Conservation (phyloP, 2,329 filamentous ascomycete genomes). For the Cercospora citrullina region DNA sequence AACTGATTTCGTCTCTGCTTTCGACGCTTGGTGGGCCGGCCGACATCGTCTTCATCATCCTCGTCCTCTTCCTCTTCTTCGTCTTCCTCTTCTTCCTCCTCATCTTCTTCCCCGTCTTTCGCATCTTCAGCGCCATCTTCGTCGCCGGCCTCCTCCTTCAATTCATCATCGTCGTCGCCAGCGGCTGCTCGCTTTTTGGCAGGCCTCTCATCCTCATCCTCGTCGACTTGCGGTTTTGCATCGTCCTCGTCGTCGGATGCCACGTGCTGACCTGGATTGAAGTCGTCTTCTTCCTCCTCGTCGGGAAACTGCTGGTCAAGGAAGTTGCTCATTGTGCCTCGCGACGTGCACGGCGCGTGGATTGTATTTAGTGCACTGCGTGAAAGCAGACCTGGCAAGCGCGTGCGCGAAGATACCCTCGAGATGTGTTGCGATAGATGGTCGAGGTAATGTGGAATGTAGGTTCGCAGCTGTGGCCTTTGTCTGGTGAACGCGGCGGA, state of each 20-base stretch:
- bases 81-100: constrained; percentile 58
- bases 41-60: constrained; percentile 34
- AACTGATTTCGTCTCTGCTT: constrained; percentile 77
- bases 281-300: constrained; percentile 78
- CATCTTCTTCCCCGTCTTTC: constrained; percentile 59
- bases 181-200: constrained; percentile 29
- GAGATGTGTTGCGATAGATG: neutral
- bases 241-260: constrained; percentile 68
- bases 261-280: constrained; percentile 78
- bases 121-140: constrained; percentile 52
- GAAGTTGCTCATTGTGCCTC: constrained; percentile 42
- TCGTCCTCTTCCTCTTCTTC: constrained; percentile 47
- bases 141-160: constrained; percentile 49
- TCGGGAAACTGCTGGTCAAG: constrained; percentile 55
- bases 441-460: neutral
- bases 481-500: constrained; percentile 4
- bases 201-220: constrained; percentile 37
- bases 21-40: constrained; percentile 63
- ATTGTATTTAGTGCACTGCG: neutral
- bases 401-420: neutral
- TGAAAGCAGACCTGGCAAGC: neutral
- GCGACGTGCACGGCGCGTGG: neutral
- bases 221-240: constrained; percentile 37
- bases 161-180: constrained; percentile 49
- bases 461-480: neutral